Evolutionary conservation across 371 early-diverging fungal genomes (phyloP).

Genomic region (Capniomyces stellatus): DNA sequence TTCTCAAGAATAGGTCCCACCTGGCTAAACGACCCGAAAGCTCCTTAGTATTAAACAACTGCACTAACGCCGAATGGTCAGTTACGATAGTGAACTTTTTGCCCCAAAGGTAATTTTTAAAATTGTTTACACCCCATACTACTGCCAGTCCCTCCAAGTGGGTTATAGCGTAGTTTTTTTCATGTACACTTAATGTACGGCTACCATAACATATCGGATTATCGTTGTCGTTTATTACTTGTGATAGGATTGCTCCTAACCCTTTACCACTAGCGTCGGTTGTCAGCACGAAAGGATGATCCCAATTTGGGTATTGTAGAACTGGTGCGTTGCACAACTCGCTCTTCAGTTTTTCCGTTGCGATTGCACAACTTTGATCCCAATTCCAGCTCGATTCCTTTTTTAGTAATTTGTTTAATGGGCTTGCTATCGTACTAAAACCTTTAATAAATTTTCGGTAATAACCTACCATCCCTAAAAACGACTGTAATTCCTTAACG

Average conservation of each 20-base stretch:
- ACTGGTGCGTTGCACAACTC: not conserved
- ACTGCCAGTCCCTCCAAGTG: not conserved
- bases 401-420: constrained; percentile 3
- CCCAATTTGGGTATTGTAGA: not conserved
- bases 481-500: constrained; percentile 3
- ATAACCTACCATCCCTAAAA: constrained; percentile 5
- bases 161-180: not conserved
- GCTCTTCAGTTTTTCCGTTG: not conserved
- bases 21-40: not conserved
- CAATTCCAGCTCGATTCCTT: not conserved
- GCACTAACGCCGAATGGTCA: not conserved
- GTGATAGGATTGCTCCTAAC: not conserved
- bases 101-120: not conserved
- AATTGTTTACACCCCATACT: not conserved
- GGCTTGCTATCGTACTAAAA: not conserved
- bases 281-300: constrained; percentile 4
- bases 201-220: not conserved
- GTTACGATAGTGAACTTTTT: not conserved
- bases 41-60: not conserved
- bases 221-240: not conserved
- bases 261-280: not conserved
- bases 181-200: not conserved
- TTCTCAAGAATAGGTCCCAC: not conserved
- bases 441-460: constrained; percentile 1
- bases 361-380: not conserved